phyloP scores from a whole-genome alignment of 768 basidiomycete genomes.

The Rhizopogon rudus region DNA sequence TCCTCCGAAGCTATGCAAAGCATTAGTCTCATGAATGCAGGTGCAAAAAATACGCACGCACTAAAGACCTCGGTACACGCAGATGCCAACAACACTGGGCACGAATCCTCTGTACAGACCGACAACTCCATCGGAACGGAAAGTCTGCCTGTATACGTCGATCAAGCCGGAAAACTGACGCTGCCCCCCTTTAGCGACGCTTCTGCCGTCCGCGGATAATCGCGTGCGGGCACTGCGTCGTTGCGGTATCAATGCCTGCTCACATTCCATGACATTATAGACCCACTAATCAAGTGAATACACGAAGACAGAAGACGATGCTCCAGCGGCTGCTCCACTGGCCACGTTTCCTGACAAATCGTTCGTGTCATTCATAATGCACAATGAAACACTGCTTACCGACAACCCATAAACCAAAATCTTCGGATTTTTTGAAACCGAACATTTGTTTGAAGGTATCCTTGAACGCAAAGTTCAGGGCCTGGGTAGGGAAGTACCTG shows the following conservation, averaged over 20 bases:
- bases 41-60: constrained; percentile 14
- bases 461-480: constrained; percentile 45
- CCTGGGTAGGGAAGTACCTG: constrained; percentile 43
- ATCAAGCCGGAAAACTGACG: constrained; percentile 37
- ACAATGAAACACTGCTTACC: constrained; percentile 12
- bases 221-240: constrained; percentile 34
- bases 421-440: constrained; percentile 31
- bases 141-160: constrained; percentile 40
- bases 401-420: constrained; percentile 32
- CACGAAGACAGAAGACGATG: constrained; percentile 36
- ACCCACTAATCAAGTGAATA: constrained; percentile 42
- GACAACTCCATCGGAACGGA: constrained; percentile 34
- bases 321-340: constrained; percentile 40
- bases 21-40: background rate
- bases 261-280: background rate
- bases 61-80: constrained; percentile 42
- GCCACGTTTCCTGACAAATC: constrained; percentile 30
- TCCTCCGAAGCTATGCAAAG: constrained; percentile 33
- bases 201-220: constrained; percentile 36
- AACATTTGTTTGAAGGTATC: constrained; percentile 36
- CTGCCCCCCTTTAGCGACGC: constrained; percentile 30
- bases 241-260: background rate
- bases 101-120: constrained; percentile 40
- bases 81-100: constrained; percentile 36
- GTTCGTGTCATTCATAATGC: background rate